Base-by-base conservation (phyloP, 2,329 filamentous ascomycete species). In the Orbilia ellipsospora region DNA sequence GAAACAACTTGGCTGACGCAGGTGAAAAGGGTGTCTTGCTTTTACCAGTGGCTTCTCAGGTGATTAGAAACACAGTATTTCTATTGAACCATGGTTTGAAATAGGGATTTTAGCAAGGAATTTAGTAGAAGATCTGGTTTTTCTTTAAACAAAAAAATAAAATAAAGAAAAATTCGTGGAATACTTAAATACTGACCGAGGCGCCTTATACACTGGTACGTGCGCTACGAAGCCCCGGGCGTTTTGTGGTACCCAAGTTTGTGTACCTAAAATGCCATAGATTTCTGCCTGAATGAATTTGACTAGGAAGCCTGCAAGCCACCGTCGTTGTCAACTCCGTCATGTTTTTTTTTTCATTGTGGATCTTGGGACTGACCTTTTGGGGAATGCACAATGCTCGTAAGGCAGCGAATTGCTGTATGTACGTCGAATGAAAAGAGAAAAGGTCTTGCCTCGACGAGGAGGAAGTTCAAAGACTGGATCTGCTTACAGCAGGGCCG, bases 321-420 rank as follows among this genome's bases (percentile, higher is more conserved):
- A 74, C 70, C 70, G 57, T 67, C 70, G 70, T 68, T 67, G 69
- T 74, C 64, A 74, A 74, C 63, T 74, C 70, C 63, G 63, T 74
- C 70, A 62, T 74, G 44, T 59, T 57, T 36, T 36, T 31, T 31
- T 36, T 36, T 48, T 74, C 51, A 63, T 62, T 50, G 70, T 68
- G 70, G 70, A 74, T 74, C 70, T 74, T 36, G 70, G 68, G 68
- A 74, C 70, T 68, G 70, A 74, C 70, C 70, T 74, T 69, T 74
- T 74, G 63, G 56, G 70, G 63, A 74, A 74, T 74, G 70, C 70
- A 74, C 70, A 64, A 62, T 68, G 51, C 63, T 40, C 63, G 57
- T 67, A 74, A 74, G 70, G 70, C 70, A 74, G 70, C 70, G 70
- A 74, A 67, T 73, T 44, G 55, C 40, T 68, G 70, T 67, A 67